These are phyloP conservation scores for Globisporangium apiculatum DNA, from an alignment of 352 stramenopile species.

Conservation along the genomic window DNA sequence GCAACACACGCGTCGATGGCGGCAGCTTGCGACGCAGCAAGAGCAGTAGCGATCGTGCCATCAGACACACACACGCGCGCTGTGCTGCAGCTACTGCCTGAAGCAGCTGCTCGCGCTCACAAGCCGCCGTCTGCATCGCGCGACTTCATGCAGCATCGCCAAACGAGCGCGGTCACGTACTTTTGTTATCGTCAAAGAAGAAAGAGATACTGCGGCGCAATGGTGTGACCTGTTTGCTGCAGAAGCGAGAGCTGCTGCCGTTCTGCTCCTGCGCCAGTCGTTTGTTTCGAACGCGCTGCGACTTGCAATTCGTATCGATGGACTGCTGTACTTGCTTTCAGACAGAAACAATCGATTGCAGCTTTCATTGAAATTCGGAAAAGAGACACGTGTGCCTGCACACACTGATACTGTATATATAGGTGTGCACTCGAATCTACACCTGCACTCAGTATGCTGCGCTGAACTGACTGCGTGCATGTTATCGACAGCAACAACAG, in stretches of 20 bases:
- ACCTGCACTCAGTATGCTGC: neutral
- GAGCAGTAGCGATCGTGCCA: neutral
- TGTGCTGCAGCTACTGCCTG: neutral
- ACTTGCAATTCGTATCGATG: neutral
- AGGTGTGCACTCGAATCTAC: no score
- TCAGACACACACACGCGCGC: no score
- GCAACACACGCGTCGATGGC: neutral
- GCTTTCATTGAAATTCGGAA: no score
- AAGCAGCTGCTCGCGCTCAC: no score
- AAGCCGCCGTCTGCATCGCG: neutral
- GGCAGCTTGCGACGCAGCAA: no score
- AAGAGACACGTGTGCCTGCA: neutral
- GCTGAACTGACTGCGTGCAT: neutral
- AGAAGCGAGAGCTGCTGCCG: neutral
- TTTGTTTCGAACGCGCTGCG: neutral
- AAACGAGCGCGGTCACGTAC: conserved; percentile 29
- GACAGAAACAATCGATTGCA: no score
- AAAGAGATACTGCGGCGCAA: conserved; percentile 67
- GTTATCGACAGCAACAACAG: neutral
- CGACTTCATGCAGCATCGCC: no score
- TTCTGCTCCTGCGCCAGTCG: neutral
- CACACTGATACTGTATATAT: no score
- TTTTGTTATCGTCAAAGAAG: conserved; percentile 73
- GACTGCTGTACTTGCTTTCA: neutral
- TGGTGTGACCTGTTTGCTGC: no score